Evolutionary conservation across 2,329 filamentous ascomycete genomes (phyloP).

Genomic region (Pestalotiopsis sp.): DNA sequence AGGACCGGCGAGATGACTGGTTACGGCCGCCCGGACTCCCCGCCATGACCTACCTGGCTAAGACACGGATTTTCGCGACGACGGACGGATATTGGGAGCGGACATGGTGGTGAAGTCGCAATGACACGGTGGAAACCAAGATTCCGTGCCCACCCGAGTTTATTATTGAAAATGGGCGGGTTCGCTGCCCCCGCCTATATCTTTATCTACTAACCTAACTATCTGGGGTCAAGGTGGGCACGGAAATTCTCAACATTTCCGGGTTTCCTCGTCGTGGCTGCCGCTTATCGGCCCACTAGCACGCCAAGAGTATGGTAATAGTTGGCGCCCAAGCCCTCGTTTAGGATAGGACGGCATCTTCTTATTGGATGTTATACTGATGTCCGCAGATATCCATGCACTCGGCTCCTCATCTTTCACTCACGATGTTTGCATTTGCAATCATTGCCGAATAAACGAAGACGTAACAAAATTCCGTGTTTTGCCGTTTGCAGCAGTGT

Average conservation of each 20-base stretch:
- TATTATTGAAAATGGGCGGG: neutral
- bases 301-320: neutral
- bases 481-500: neutral
- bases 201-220: neutral
- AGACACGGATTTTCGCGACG: neutral
- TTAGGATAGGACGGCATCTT: neutral
- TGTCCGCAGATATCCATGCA: neutral
- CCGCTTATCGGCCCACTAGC: neutral
- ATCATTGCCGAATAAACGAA: neutral
- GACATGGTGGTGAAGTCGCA: neutral
- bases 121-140: neutral
- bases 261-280: neutral
- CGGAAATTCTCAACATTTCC: neutral
- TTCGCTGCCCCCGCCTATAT: neutral
- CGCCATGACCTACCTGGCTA: neutral
- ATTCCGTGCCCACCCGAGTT: neutral
- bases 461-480: neutral
- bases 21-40: neutral
- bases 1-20: neutral
- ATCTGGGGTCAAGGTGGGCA: neutral
- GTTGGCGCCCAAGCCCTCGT: neutral
- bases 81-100: neutral
- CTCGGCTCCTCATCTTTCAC: neutral
- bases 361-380: neutral
- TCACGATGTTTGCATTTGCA: neutral